Conservation (phyloP, 2,329 filamentous ascomycete genomes). For the Fusarium pseudoanthophilum region DNA sequence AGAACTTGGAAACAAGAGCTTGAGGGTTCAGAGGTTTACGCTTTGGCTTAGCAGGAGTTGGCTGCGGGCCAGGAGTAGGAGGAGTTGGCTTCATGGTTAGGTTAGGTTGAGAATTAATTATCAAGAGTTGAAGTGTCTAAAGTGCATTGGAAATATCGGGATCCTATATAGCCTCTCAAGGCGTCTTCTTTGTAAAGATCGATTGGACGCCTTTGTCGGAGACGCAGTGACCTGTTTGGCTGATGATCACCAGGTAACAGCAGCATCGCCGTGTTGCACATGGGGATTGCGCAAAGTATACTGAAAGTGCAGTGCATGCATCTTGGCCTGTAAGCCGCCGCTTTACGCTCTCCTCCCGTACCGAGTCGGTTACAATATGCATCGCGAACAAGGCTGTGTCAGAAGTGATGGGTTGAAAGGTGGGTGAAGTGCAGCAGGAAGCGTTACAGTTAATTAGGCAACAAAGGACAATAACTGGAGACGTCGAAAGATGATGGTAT, state of each 20-base stretch:
- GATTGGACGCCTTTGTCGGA: constrained; percentile 17
- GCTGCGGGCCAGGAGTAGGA: constrained; percentile 1
- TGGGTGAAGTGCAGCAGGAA: constrained; percentile 25
- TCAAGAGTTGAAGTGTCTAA: not conserved
- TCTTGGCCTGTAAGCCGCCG: constrained; percentile 18
- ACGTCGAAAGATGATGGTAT: not conserved
- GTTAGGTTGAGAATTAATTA: not conserved
- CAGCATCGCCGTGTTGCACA: constrained; percentile 24
- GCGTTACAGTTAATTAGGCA: constrained; percentile 20
- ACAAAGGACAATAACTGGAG: constrained; percentile 12
- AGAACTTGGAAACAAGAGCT: constrained; percentile 54
- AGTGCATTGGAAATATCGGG: not conserved
- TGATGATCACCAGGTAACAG: constrained; percentile 21
- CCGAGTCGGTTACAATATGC: constrained; percentile 11
- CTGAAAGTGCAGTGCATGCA: constrained; percentile 7
- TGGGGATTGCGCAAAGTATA: constrained; percentile 18
- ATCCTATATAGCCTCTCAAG: constrained; percentile 24
- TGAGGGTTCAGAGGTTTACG: constrained; percentile 49
- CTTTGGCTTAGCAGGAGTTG: constrained; percentile 24
- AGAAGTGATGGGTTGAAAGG: constrained; percentile 9
- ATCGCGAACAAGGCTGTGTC: constrained; percentile 21
- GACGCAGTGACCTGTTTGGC: not conserved
- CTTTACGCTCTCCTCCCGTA: constrained; percentile 6
- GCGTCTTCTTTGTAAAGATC: constrained; percentile 1
- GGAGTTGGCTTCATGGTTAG: constrained; percentile 28